phyloP scores from a whole-genome alignment of 257 asterid genomes.

The Asclepias syriaca region DNA sequence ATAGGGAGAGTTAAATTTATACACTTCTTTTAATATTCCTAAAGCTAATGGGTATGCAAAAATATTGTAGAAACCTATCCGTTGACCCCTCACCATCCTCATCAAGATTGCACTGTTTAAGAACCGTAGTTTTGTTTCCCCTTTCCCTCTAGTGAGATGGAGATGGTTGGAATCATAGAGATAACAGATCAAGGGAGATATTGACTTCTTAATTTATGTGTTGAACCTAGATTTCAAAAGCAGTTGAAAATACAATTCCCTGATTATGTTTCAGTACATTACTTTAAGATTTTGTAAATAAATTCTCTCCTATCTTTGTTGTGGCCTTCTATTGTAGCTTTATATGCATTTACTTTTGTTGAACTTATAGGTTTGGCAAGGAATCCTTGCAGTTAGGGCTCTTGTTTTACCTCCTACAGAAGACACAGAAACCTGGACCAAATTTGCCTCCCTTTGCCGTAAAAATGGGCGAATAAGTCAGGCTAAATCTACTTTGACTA shows the following conservation, averaged over 20 bases:
- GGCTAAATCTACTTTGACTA: conserved; percentile 84
- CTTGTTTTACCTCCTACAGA: conserved; percentile 97
- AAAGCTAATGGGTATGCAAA: not conserved
- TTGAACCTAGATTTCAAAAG: not conserved
- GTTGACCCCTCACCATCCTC: not conserved
- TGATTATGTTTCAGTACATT: not conserved
- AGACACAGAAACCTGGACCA: conserved; percentile 96
- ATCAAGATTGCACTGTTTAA: not conserved
- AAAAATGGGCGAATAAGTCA: conserved; percentile 96
- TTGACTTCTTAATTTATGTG: not conserved
- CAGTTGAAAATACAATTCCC: not conserved
- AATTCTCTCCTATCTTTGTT: not conserved
- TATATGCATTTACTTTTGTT: not conserved
- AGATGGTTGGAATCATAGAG: not conserved
- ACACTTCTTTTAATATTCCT: not conserved
- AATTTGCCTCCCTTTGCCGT: conserved; percentile 96
- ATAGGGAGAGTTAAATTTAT: too few relatives aligned
- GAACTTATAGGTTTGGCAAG: conserved; percentile 85
- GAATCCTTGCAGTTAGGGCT: conserved; percentile 76
- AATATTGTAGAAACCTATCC: not conserved
- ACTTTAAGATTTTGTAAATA: not conserved
- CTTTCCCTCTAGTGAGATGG: not conserved
- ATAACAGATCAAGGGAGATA: not conserved
- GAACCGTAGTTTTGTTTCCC: not conserved
- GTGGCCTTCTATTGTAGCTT: not conserved